Base-by-base conservation (phyloP, 495 filamentous ascomycete genomes). In the Cercophora sp. region DNA sequence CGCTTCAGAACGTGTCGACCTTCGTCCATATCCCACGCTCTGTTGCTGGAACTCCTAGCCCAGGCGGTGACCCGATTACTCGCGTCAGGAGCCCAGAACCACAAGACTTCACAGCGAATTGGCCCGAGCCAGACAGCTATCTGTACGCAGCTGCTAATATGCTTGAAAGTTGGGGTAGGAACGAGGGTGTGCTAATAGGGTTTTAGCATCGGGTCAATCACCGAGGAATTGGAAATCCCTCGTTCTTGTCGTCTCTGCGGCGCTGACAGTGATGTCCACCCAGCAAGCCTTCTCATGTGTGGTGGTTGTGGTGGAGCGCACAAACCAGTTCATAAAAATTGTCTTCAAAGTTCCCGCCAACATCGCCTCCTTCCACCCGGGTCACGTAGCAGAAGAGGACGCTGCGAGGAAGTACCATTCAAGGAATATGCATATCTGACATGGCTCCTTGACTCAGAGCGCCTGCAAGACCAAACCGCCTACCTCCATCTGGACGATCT, bases 401-500 rank as follows among this genome's bases (percentile, higher is more conserved):
- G 9, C n/a, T 45, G 42, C 23, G 22, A 45, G 19, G 42, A 45
- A 25, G 42, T 45, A 15, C 9, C 9, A 13, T 45, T 45, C 22
- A 27, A 27, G 3, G 22, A 45, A n/a, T 45, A 29, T 27, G 24
- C 19, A 13, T 45, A 45, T n/a, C n/a, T 18, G 9, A 25, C 51
- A 3, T 59, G 47, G 39, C 56, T 59, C 3, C 52, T 59, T 10
- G 56, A 59, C 20, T 55, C 51, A 16, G 10, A 35, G 1, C 34
- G 31, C 11, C 4, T 51, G 19, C 24, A 51, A 20, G 31, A 45
- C 3, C 41, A 51, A 31, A 54, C 44, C n/a, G 47, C 29, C 3
- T 44, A 35, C 4, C 40, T 54, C 8, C 51, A 59, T 23, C 32
- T 59, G 23, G 47, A 55, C 6, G 56, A 59, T 23, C 15, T 54